Conservation (phyloP, 225 moss, liverwort and hornwort genomes). For the Pleurozium schreberi region DNA sequence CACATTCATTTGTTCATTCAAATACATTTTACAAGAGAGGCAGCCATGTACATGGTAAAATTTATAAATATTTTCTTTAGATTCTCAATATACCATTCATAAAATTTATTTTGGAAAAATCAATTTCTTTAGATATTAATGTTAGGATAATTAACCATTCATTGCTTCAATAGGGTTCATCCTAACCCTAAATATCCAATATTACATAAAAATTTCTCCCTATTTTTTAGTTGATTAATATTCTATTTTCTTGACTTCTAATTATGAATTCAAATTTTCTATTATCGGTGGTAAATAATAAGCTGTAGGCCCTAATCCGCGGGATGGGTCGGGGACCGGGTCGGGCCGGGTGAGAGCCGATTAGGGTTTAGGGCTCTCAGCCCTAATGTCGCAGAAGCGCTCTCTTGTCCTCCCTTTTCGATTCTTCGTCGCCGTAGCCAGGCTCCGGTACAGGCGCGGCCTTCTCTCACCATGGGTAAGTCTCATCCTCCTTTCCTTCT, state of each 20-base stretch:
- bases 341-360: not conserved
- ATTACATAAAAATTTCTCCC: not conserved
- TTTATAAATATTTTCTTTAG: not conserved
- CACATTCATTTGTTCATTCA: not conserved
- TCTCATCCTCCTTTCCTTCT: not conserved
- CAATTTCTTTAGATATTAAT: not conserved
- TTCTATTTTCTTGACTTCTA: too few relatives aligned
- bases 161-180: not conserved
- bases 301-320: not conserved
- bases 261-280: not conserved
- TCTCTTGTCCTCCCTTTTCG: not conserved
- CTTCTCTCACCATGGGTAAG: slow-evolving; percentile 2
- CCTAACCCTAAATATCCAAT: not conserved
- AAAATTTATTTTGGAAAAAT: not conserved
- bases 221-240: not conserved
- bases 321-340: too few relatives aligned
- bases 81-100: not conserved
- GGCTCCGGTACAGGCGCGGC: slow-evolving; percentile 1
- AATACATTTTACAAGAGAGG: not conserved
- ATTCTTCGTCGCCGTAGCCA: not conserved
- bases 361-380: not conserved
- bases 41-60: accelerated
- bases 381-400: not conserved
- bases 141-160: too few relatives aligned
- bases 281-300: not conserved